Base-by-base conservation (phyloP, 2,329 filamentous ascomycete species). In the Xylariaceae sp. region DNA sequence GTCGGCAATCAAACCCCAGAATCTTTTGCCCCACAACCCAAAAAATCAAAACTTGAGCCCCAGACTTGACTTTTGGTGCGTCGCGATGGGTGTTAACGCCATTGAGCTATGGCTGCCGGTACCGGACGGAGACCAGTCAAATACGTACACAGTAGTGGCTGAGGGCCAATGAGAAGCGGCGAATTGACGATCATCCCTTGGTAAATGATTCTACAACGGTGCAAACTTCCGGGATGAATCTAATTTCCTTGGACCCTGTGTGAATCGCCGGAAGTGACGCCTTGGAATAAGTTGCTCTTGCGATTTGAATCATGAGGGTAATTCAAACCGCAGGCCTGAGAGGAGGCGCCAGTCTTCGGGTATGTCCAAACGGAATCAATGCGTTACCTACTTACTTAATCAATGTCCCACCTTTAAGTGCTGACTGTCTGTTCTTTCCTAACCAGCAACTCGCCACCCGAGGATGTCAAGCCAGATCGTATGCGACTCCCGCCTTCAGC, bases 401-500 rank as follows among this genome's bases (percentile, higher is more conserved):
- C n/a, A n/a, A n/a, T n/a, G n/a, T n/a, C n/a, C n/a, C n/a, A n/a
- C n/a, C n/a, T n/a, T n/a, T n/a, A n/a, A n/a, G 11, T 6, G 11
- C 21, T 24, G 21, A 24, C 21, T 7, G 21, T 24, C 6, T 7
- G 11, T 24, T 24, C 6, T 11, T 7, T 11, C 21, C 26, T 31
- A 2, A 45, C 8, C 45, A 60, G 57, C 51, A 54, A 34, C 46
- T 58, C 34, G 38, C 50, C 24, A 34, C 51, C 43, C 47, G 44
- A 46, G 44, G 47, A 24, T 43, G 50, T 40, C 44, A 47, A 28
- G 48, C 52, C 13, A 52, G 58, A 44, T 53, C 52, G 21, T 61
- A 59, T 48, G 57, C 58, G 46, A 60, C 57, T n/a, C 58, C 58
- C 36, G 37, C 55, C 16, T 57, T 59, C 51, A 48, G 55, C 31